Evolutionary conservation across 2,329 filamentous ascomycete species (phyloP).

Genomic region (Paramyrothecium roridum): DNA sequence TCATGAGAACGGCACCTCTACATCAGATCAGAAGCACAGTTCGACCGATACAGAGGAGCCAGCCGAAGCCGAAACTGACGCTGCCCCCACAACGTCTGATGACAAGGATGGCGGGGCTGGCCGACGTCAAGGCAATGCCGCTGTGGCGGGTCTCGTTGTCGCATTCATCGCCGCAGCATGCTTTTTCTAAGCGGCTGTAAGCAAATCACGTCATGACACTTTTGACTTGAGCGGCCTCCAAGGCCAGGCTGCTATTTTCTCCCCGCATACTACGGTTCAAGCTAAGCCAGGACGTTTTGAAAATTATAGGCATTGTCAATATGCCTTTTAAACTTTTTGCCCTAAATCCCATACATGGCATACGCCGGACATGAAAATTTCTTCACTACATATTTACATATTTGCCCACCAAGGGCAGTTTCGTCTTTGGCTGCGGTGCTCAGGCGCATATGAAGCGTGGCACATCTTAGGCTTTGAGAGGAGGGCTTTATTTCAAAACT

Average conservation of each 20-base stretch:
- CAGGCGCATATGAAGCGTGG: not conserved
- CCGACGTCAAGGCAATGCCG: conserved; percentile 45
- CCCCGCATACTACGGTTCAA: not conserved
- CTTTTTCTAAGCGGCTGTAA: conserved; percentile 33
- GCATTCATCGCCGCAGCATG: conserved; percentile 52
- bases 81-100: conserved; percentile 27
- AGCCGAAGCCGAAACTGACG: conserved; percentile 20
- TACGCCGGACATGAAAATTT: conserved; percentile 1
- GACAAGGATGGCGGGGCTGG: conserved; percentile 41
- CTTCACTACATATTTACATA: conserved; percentile 1
- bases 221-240: not conserved
- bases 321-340: not conserved
- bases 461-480: not conserved
- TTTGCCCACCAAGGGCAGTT: not conserved
- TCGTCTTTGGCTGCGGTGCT: not conserved
- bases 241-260: not conserved
- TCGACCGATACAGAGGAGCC: conserved; percentile 13
- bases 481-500: not conserved
- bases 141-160: conserved; percentile 51
- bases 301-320: not conserved
- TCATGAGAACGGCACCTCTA: conserved; percentile 45
- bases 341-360: not conserved
- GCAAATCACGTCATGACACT: too few species aligned
- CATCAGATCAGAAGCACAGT: conserved; percentile 6
- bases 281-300: too few species aligned